Base-by-base conservation (phyloP, 2,329 filamentous ascomycete species). In the Talaromyces sp. region DNA sequence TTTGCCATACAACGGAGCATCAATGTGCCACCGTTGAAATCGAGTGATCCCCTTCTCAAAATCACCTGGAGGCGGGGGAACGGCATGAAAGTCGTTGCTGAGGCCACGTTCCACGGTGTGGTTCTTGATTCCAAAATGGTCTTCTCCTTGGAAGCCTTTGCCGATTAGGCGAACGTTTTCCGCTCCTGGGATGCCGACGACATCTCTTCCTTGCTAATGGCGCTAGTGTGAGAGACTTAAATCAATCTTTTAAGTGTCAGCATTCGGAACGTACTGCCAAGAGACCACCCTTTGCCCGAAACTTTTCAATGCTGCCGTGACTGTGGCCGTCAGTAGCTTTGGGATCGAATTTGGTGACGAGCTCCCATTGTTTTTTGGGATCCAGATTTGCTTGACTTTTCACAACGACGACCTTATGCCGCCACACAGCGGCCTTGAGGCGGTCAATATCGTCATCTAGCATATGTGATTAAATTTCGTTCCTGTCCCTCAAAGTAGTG, bases 11-110 rank as follows among this genome's bases (percentile, higher is more conserved):
- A 82, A 72, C 1, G 80, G 79, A 8, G 79, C 81, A 65, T 83
- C 81, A n/a, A 83, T 80, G 66, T 83, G 81, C 81, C 81, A 83
- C 31, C 79, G 73, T 56, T 83, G 80, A 65, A 83, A 83, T 19
- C 81, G 78, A 0, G 79, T 81, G 50, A 80, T 74, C 10, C 81
- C 80, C 5, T 71, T 68, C 1, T 74, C 68, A 64, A 82, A 82
- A 4, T 80, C 76, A 1, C 73, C 72, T 6, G 70, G 63, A 0
- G 71, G 63, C 11, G 79, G 73, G 13, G 72, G 68, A 5, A 74
- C 70, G 7, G 71, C 70, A 59, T 83, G 79, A 68, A 74, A 82
- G 52, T 75, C 73, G 67, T 81, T 77, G 47, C 62, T 67, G 4
- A 64, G 43, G 6, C 62, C 62, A 10, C 54, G 62, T 19, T 64